Conservation (phyloP, 192 early-diverging fungal genomes). For the Entomortierella parvispora region DNA sequence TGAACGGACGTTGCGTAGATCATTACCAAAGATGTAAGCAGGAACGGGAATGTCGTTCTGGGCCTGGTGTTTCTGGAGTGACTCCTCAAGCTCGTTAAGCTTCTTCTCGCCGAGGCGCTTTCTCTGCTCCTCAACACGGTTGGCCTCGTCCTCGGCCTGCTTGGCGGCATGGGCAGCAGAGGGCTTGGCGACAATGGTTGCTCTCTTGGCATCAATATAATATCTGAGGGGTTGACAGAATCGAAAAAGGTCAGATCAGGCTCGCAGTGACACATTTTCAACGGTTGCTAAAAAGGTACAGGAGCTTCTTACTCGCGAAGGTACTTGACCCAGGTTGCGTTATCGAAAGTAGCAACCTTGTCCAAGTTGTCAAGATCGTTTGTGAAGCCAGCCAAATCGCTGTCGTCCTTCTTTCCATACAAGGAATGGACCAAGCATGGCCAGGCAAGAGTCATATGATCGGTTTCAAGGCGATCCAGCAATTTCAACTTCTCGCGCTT, state of each 20-base stretch:
- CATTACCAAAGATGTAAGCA: conserved; percentile 57
- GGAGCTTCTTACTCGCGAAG: conserved; percentile 55
- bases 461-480: conserved; percentile 30
- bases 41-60: conserved; percentile 65
- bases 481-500: conserved; percentile 62
- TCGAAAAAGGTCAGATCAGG: too few relatives aligned
- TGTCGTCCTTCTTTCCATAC: conserved; percentile 61
- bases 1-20: neutral
- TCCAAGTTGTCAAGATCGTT: conserved; percentile 59
- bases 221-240: conserved; percentile 39
- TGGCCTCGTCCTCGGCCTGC: conserved; percentile 57
- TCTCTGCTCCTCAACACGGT: conserved; percentile 62
- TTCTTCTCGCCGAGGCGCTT: conserved; percentile 55
- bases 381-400: conserved; percentile 54
- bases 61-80: conserved; percentile 58
- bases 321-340: conserved; percentile 56
- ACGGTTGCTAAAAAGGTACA: neutral
- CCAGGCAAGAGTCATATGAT: conserved; percentile 44
- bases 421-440: conserved; percentile 58
- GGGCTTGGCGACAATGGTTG: conserved; percentile 62
- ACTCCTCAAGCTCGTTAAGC: conserved; percentile 57
- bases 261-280: too few relatives aligned
- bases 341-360: conserved; percentile 51
- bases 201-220: conserved; percentile 56
- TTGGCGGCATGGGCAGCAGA: conserved; percentile 64